These are phyloP conservation scores for Hordeum marinum DNA, from an alignment of 176 grass and related monocot species.

Conservation along the genomic window DNA sequence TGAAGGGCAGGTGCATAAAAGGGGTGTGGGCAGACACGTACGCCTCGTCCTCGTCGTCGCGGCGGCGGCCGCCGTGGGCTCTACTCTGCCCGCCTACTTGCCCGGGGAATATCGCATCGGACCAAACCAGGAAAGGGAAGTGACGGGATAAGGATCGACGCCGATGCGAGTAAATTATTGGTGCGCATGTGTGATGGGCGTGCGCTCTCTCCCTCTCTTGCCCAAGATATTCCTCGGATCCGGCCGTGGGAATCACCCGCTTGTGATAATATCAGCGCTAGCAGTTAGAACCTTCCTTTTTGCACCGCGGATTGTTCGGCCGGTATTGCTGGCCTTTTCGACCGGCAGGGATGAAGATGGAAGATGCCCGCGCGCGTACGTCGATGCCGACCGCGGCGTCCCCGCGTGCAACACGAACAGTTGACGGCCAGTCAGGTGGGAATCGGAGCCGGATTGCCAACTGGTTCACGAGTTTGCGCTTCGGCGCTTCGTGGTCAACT, in stretches of 20 bases:
- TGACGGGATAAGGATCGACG: conserved; percentile 33
- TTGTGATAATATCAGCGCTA: conserved; percentile 27
- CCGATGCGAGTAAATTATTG: conserved; percentile 22
- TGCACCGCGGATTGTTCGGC: not conserved
- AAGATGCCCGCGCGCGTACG: not conserved
- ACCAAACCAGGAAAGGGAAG: not conserved
- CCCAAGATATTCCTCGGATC: not conserved
- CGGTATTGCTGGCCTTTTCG: not conserved
- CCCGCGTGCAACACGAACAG: not conserved
- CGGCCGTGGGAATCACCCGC: not conserved
- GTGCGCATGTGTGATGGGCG: not conserved
- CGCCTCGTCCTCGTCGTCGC: not conserved
- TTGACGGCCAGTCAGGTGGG: not conserved
- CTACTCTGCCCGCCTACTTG: not conserved
- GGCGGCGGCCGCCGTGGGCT: conserved; percentile 5
- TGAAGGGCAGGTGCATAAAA: conserved; percentile 21
- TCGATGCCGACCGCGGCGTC: not conserved
- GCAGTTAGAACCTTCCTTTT: not conserved
- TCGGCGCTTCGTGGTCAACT: no score
- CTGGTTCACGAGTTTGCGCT: no score
- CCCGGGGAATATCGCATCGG: not conserved
- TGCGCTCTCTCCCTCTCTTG: not conserved
- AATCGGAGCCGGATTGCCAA: not conserved
- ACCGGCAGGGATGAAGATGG: not conserved
- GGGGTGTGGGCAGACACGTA: not conserved